These are phyloP conservation scores for Zea mays DNA, from an alignment of 176 grass and related monocot genomes.

Conservation along the genomic window DNA sequence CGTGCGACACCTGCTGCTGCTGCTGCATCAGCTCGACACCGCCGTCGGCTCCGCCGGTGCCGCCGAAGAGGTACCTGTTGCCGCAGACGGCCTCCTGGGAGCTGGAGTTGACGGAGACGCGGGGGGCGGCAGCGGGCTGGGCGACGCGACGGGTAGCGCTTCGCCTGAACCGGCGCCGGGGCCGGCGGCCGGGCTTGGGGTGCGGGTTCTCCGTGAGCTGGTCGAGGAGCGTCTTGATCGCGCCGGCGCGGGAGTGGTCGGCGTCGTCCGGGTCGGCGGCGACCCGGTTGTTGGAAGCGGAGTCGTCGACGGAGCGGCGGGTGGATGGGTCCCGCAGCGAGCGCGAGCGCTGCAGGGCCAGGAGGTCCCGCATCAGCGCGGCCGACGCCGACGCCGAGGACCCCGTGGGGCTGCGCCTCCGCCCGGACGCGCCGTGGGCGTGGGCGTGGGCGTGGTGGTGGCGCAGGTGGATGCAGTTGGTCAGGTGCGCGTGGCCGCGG, in stretches of 20 bases:
- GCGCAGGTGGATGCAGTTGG: conserved; percentile 83
- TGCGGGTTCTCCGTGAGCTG: conserved; percentile 55
- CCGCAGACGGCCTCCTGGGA: conserved; percentile 67
- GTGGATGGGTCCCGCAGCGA: conserved; percentile 84
- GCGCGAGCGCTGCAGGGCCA: conserved; percentile 72
- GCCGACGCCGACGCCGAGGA: conserved; percentile 38
- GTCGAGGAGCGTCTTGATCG: conserved; percentile 71
- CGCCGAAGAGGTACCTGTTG: conserved; percentile 52
- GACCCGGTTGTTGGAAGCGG: conserved; percentile 45
- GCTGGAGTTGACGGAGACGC: conserved; percentile 53
- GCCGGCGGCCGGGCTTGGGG: conserved; percentile 32
- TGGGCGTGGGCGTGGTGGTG: conserved; percentile 55
- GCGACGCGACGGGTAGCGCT: conserved; percentile 28
- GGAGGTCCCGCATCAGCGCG: conserved; percentile 78
- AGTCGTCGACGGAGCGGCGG: conserved; percentile 70
- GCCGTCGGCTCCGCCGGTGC: conserved; percentile 15
- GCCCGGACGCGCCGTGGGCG: conserved; percentile 39
- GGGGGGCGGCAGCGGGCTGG: background rate
- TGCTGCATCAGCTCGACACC: conserved; percentile 38
- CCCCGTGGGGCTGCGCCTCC: conserved; percentile 45
- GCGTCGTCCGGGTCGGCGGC: conserved; percentile 48
- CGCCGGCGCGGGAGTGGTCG: conserved; percentile 22
- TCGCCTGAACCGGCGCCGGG: conserved; percentile 51
- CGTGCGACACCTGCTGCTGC: conserved; percentile 44
- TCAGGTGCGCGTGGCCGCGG: conserved; percentile 70